Percentiles rank a stretch among this genome's conserved stretches.
Evolutionary conservation across 495 filamentous ascomycete species (phyloP).

Genomic region (Ramalina intermedia): DNA sequence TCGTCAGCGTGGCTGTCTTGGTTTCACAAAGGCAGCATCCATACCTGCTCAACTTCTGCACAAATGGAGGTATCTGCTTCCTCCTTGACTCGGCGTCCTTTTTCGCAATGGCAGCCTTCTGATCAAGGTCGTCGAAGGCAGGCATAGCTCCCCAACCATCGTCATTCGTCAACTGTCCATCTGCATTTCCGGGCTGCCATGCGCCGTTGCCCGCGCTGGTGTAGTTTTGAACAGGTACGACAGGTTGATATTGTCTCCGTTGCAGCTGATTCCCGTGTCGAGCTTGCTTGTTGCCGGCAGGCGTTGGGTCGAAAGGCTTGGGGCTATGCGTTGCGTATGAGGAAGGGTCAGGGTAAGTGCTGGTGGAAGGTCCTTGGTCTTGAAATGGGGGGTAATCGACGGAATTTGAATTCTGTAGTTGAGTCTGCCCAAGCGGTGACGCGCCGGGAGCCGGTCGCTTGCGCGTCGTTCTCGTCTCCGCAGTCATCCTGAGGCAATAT

Average conservation of each 20-base stretch:
- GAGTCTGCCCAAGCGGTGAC: slow-evolving; percentile 28
- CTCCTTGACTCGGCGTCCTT: slow-evolving; percentile 70
- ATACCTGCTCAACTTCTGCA: slow-evolving; percentile 97
- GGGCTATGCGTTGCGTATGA: slow-evolving; percentile 11
- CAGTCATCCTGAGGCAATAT: not conserved
- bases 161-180: slow-evolving; percentile 25
- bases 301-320: not conserved
- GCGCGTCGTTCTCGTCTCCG: slow-evolving; percentile 24
- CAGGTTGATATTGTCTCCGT: slow-evolving; percentile 49
- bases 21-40: slow-evolving; percentile 4
- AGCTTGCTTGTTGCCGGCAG: slow-evolving; percentile 18
- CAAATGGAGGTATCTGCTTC: slow-evolving; percentile 94
- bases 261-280: slow-evolving; percentile 53
- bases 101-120: slow-evolving; percentile 61
- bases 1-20: not conserved
- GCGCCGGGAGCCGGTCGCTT: slow-evolving; percentile 66
- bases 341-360: slow-evolving; percentile 19
- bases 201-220: slow-evolving; percentile 26
- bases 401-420: not conserved
- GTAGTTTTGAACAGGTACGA: slow-evolving; percentile 35
- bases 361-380: not conserved
- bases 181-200: slow-evolving; percentile 34
- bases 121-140: slow-evolving; percentile 61
- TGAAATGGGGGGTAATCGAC: not conserved
- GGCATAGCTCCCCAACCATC: slow-evolving; percentile 39